Base-by-base conservation (phyloP, 305 asterid species). In the Fraxinus floribunda region DNA sequence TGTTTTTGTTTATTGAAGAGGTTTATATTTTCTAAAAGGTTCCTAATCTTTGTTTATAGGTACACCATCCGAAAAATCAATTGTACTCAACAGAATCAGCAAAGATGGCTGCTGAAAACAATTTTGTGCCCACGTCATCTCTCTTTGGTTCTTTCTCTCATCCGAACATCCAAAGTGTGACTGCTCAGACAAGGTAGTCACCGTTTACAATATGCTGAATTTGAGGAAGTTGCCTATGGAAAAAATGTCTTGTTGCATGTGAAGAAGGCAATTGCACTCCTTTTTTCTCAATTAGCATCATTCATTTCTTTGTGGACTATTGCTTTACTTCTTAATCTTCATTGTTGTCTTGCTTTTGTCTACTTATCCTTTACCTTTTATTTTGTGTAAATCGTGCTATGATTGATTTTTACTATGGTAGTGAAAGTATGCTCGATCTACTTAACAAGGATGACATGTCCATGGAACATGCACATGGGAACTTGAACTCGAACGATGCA, bases 171-270 rank as follows among this genome's bases (percentile, higher is more conserved):
- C 88, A 76, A 80, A 79, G 60, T 49, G 78, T 52, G 71, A 60
- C 85, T 84, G 73, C 82, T 84, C 89, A 55, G 34, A 20, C 77
- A 79, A 88, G 91, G 95, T 90, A 82, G 36, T 66, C 39, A 78
- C 49, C 32, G 72, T 81, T 49, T 68, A 55, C 71, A 13, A 60
- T 44, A 24, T 52, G 79, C 60, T 74, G 64, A 76, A 71, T 76
- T 82, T 18, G 70, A 16, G 80, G 80, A 60, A 29, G 49, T 36
- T 29, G 29, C 38, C 10, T 77, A 18, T 20, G 70, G 80, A 24
- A 20, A 46, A 77, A 26, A 68, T 5, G 36, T 68, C 38, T 68
- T 1, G 39, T 68, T 68, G 75, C 39, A 29, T 7, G 15, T 68
- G 75, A 26, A 29, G 75, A 68, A 30, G 20, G 39, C 20, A 5